Evolutionary conservation across 2,329 filamentous ascomycete species (phyloP), one percentile per base, ranked within the genome.

Genomic region (Aspergillus hiratsukae): DNA sequence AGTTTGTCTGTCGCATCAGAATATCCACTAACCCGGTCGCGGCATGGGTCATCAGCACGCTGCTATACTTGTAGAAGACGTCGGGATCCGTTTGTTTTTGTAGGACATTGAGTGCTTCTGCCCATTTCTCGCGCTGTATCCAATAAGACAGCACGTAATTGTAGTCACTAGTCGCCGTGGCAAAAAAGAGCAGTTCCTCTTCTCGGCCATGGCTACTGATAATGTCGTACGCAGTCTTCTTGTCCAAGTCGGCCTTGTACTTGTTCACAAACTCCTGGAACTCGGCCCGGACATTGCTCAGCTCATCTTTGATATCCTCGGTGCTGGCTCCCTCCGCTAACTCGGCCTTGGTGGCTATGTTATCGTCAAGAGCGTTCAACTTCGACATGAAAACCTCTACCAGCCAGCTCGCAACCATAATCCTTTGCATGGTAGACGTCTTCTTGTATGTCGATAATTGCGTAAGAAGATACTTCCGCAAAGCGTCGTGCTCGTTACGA

Each of bases 311-410:
- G 46, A 73, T 68, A 58, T 93, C 87, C 2, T 83, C 82, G 0
- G 87, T 83, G 65, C 87, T 90, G 43, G 87, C 78, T 35, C 83
- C 85, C 60, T 91, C 90, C 0, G 86, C 83, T 23, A 93, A 76
- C 70, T 96, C 91, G 0, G 91, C 90, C 66, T 90, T 89, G 0
- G 92, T 95, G 41, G 92, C 88, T 61, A 97, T 93, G 2, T 89
- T 92, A 73, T 99, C 94, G 68, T 99, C 94, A 3, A 99, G 81
- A 3, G 89, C 88, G 70, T 99, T 97, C 45, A 99, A 82, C 74
- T 96, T 97, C 4, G 91, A 90, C 91, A 99, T 99, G 74, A 93
- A 99, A 1, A 97, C 83, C 73, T 99, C 94, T 9, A 97, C 82
- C 46, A 99, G 82, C 94, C 94, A 99, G 63, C 88, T 92, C 1